phyloP scores from a whole-genome alignment of 805 yeast species.

The Candida pseudoglaebosa region DNA sequence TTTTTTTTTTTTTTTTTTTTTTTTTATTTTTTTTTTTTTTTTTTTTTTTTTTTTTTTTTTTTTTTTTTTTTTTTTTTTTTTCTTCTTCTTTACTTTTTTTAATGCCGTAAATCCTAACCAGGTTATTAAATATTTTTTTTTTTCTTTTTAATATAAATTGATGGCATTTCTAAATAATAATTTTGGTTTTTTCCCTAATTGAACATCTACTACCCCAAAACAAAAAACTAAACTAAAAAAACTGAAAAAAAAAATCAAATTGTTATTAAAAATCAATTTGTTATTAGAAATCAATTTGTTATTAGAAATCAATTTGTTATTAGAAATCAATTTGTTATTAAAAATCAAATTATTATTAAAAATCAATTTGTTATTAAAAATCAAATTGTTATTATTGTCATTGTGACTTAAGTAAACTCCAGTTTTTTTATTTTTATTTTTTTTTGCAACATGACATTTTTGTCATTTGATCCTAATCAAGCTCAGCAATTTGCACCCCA shows the following conservation, averaged over 20 bases:
- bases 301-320: not conserved
- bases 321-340: not conserved
- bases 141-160: not conserved
- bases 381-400: not conserved
- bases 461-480: slow-evolving; percentile 10
- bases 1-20: too few relatives aligned
- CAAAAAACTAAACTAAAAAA: too few relatives aligned
- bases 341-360: not conserved
- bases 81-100: slow-evolving; percentile 1
- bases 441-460: not conserved
- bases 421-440: not conserved
- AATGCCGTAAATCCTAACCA: slow-evolving; percentile 1
- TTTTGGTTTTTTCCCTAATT: not conserved
- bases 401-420: not conserved
- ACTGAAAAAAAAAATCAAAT: too few relatives aligned
- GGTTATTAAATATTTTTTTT: not conserved
- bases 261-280: not conserved
- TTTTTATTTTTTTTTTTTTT: too few relatives aligned
- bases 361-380: not conserved
- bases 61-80: not conserved
- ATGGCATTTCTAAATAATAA: too few relatives aligned
- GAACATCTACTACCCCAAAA: not conserved
- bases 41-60: not conserved
- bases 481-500: slow-evolving; percentile 26
- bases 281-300: not conserved